Evolutionary conservation across 2,329 filamentous ascomycete species (phyloP).

Genomic region (Graphilbum ipis-grandicollis): DNA sequence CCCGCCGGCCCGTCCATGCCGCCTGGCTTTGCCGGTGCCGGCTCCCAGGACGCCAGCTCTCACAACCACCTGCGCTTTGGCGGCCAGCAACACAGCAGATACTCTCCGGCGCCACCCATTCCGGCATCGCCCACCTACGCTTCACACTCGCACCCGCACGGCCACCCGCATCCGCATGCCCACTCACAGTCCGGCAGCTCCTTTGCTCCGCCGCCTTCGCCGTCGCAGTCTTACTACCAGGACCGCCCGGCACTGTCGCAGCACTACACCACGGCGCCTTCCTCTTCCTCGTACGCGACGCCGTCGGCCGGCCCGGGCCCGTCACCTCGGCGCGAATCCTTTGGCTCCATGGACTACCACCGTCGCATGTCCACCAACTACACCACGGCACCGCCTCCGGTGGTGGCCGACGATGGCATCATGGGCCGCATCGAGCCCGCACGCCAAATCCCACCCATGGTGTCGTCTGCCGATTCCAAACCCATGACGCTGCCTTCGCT

Average conservation of each 20-base stretch:
- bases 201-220: neutral
- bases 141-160: conserved; percentile 5
- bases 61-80: conserved; percentile 6
- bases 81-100: neutral
- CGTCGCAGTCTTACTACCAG: conserved; percentile 9
- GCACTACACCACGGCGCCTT: conserved; percentile 11
- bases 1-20: conserved; percentile 11
- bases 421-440: neutral
- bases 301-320: neutral
- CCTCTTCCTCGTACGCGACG: conserved; percentile 1
- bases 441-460: neutral
- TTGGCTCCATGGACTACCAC: conserved; percentile 3
- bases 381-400: conserved; percentile 1
- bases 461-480: conserved; percentile 6
- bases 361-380: conserved; percentile 6
- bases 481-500: conserved; percentile 8
- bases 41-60: conserved; percentile 8
- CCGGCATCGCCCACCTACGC: conserved; percentile 17
- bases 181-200: no score
- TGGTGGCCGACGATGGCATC: conserved; percentile 2
- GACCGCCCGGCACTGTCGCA: conserved; percentile 16
- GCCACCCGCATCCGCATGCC: neutral
- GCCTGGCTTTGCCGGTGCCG: conserved; percentile 11
- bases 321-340: conserved; percentile 7
- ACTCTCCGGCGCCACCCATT: conserved; percentile 10